Conservation (phyloP, 306 rosid genomes). For the Fagus crenata region DNA sequence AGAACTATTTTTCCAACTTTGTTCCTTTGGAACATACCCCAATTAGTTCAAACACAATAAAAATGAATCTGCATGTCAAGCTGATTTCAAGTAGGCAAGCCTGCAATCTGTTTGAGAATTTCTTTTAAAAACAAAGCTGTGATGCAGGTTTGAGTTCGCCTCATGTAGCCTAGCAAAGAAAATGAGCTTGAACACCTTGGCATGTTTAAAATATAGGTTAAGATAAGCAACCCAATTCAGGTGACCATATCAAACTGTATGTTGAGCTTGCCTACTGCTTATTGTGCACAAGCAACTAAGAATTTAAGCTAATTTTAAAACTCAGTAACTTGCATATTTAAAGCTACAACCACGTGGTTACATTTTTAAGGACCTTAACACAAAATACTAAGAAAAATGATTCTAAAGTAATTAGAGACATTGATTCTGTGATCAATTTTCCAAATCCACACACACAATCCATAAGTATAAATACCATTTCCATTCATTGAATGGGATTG, state of each 20-base stretch:
- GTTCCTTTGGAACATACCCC: background rate
- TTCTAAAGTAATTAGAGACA: background rate
- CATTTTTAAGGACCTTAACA: background rate
- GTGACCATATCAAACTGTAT: background rate
- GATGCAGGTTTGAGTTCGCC: background rate
- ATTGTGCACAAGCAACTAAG: too few species aligned
- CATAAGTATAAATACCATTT: conserved; percentile 59
- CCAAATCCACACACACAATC: conserved; percentile 3
- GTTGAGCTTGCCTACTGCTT: background rate
- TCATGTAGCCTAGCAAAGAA: background rate
- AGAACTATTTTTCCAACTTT: background rate
- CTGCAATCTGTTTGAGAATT: background rate
- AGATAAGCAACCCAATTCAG: conserved; percentile 5
- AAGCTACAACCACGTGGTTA: background rate
- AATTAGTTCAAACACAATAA: background rate
- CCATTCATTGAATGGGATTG: conserved; percentile 94
- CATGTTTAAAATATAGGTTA: background rate
- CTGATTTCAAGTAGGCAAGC: background rate
- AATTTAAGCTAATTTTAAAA: background rate
- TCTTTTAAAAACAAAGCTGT: background rate
- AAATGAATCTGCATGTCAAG: background rate
- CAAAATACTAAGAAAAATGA: background rate
- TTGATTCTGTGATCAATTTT: background rate
- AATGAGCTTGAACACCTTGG: background rate
- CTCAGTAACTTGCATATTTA: background rate